phyloP scores from a whole-genome alignment of 2,329 filamentous ascomycete species.

The Colletotrichum sp. region DNA sequence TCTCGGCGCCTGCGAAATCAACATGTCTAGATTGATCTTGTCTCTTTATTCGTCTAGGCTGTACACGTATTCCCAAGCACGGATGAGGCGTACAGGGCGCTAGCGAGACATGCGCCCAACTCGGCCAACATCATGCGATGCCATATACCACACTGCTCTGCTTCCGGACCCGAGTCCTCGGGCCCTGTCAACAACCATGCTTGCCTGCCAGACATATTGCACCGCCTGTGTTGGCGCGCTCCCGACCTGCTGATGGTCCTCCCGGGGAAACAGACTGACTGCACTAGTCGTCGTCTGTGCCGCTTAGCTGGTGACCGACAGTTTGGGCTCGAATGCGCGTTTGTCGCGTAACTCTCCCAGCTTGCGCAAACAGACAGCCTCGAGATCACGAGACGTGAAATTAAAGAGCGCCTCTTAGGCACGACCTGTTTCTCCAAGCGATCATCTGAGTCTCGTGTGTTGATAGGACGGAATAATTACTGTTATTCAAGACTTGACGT shows the following conservation, averaged over 20 bases:
- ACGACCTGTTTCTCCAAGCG: neutral
- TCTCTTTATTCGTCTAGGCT: neutral
- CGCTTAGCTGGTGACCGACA: neutral
- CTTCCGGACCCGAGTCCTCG: conserved; percentile 8
- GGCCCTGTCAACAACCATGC: conserved; percentile 1
- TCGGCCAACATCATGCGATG: conserved; percentile 10
- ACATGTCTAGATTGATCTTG: neutral
- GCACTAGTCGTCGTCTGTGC: neutral
- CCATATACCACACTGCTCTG: conserved; percentile 2
- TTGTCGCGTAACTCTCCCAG: neutral
- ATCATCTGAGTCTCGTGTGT: neutral
- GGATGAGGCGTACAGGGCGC: neutral
- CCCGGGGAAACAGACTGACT: neutral
- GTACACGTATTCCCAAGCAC: neutral
- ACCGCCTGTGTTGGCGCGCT: neutral
- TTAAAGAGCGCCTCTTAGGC: neutral
- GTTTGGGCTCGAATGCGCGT: neutral
- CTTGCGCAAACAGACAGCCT: neutral
- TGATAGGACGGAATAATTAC: neutral
- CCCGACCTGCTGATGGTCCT: neutral
- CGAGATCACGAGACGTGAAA: neutral
- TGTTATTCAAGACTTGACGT: neutral
- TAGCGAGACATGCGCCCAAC: neutral
- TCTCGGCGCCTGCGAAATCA: neutral
- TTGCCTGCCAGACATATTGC: neutral